phyloP scores from a whole-genome alignment of 352 stramenopile genomes.

The Phytopythium litorale region DNA sequence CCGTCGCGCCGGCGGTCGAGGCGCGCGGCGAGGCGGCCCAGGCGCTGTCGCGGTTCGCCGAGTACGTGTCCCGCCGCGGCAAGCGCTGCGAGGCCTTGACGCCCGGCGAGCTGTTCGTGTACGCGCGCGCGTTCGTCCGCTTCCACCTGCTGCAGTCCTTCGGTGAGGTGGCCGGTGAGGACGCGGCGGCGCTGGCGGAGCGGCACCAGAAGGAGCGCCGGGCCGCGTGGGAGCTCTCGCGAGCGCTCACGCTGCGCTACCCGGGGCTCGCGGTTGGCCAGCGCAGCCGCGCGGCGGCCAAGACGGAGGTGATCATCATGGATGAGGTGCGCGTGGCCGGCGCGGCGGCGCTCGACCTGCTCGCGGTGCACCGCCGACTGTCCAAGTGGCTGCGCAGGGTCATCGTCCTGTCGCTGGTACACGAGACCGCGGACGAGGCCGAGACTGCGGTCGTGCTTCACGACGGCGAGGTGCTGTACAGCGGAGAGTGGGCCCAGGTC shows the following conservation, averaged over 20 bases:
- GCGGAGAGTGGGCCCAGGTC: conserved; percentile 25
- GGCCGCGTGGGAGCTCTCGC: conserved; percentile 34
- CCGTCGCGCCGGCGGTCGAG: conserved; percentile 7
- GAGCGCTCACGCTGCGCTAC: conserved; percentile 30
- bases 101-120: conserved; percentile 33
- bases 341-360: conserved; percentile 29
- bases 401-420: conserved; percentile 34
- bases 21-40: conserved; percentile 28
- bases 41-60: conserved; percentile 28
- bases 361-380: conserved; percentile 30
- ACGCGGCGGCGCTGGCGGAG: conserved; percentile 13
- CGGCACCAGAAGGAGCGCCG: conserved; percentile 29
- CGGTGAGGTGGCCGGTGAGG: conserved; percentile 15
- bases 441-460: conserved; percentile 29
- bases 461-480: conserved; percentile 31
- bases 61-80: conserved; percentile 24
- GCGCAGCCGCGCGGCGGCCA: conserved; percentile 19
- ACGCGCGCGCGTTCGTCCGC: conserved; percentile 38
- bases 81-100: conserved; percentile 28
- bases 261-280: conserved; percentile 22
- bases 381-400: conserved; percentile 37
- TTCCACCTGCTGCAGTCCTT: conserved; percentile 29
- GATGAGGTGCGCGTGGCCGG: conserved; percentile 24
- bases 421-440: conserved; percentile 22
- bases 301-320: conserved; percentile 30